A percentile compares a stretch with the other conserved stretches of the same genome.
phyloP scores from a whole-genome alignment of 2,329 filamentous ascomycete species.

The Penicillium concentricum region DNA sequence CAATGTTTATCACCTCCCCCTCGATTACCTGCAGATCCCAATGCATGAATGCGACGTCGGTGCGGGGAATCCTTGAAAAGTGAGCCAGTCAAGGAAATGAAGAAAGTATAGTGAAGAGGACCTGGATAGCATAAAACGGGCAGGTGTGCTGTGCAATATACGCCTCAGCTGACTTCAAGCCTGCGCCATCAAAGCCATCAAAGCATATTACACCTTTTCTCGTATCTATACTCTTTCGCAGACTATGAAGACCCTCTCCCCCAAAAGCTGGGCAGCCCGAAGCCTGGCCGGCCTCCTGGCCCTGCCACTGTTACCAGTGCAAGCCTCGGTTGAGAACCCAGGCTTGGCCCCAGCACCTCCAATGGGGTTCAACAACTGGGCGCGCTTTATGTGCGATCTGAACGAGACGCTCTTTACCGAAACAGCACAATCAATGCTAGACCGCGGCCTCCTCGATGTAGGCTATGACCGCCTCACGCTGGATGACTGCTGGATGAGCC shows the following conservation, averaged over 20 bases:
- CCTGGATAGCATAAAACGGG: slow-evolving; percentile 1
- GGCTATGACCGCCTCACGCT: slow-evolving; percentile 46
- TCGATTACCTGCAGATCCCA: slow-evolving; percentile 6
- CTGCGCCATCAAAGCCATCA: neutral
- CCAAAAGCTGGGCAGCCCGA: neutral
- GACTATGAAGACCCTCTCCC: slow-evolving; percentile 3
- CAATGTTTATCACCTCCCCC: slow-evolving; percentile 12
- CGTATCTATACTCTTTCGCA: neutral
- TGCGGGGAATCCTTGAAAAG: slow-evolving; percentile 16
- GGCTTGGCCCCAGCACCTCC: slow-evolving; percentile 42
- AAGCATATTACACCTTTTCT: neutral
- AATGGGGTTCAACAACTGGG: slow-evolving; percentile 57
- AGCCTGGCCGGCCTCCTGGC: slow-evolving; percentile 16
- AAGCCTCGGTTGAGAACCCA: slow-evolving; percentile 21
- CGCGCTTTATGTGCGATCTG: slow-evolving; percentile 49
- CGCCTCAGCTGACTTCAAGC: neutral
- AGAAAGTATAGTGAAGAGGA: neutral
- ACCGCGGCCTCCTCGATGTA: slow-evolving; percentile 41
- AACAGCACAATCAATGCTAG: slow-evolving; percentile 48
- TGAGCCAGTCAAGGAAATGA: neutral
- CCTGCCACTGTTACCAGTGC: slow-evolving; percentile 11
- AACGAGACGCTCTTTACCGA: slow-evolving; percentile 51
- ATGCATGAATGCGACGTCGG: slow-evolving; percentile 9
- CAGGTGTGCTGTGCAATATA: neutral
- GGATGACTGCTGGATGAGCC: slow-evolving; percentile 48